Percentiles rank a stretch among this genome's conserved stretches.
phyloP scores from a whole-genome alignment of 164 flowering plant species.

The Umbellularia californica region DNA sequence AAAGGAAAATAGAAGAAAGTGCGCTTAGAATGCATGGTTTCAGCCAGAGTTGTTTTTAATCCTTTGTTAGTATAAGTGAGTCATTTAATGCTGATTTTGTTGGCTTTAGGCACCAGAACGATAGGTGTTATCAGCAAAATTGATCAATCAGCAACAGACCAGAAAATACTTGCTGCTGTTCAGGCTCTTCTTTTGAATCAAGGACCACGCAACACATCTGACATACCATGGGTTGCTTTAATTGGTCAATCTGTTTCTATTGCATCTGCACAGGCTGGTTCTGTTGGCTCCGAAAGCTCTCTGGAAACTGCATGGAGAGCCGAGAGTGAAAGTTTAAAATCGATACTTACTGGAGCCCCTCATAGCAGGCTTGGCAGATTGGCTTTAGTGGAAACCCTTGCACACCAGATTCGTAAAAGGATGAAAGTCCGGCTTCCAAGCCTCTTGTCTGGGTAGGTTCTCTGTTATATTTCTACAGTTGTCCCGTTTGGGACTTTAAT shows the following conservation, averaged over 20 bases:
- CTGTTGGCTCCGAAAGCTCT: constrained; percentile 77
- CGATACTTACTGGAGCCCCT: constrained; percentile 90
- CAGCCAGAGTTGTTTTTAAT: not conserved
- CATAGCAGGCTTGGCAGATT: constrained; percentile 88
- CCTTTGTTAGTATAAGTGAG: not conserved
- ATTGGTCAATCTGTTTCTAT: constrained; percentile 98
- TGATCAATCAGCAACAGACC: constrained; percentile 87
- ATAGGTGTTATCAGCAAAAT: constrained; percentile 95
- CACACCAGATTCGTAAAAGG: constrained; percentile 83
- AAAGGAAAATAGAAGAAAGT: too few species aligned
- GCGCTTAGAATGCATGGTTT: not conserved
- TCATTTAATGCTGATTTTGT: constrained; percentile 1
- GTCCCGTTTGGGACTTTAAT: not conserved
- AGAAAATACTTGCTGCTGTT: constrained; percentile 92
- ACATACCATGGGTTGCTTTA: constrained; percentile 93
- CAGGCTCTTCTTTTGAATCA: constrained; percentile 87
- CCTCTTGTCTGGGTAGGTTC: constrained; percentile 79
- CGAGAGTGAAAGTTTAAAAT: constrained; percentile 92
- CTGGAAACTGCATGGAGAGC: constrained; percentile 98
- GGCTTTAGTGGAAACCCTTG: constrained; percentile 88
- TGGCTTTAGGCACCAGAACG: constrained; percentile 76
- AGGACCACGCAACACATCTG: constrained; percentile 88
- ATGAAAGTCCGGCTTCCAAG: constrained; percentile 96
- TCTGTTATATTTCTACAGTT: constrained; percentile 1
- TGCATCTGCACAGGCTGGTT: constrained; percentile 88